These are phyloP conservation scores for Thymus mandschuricus DNA, from an alignment of 257 asterid genomes.

Conservation along the genomic window DNA sequence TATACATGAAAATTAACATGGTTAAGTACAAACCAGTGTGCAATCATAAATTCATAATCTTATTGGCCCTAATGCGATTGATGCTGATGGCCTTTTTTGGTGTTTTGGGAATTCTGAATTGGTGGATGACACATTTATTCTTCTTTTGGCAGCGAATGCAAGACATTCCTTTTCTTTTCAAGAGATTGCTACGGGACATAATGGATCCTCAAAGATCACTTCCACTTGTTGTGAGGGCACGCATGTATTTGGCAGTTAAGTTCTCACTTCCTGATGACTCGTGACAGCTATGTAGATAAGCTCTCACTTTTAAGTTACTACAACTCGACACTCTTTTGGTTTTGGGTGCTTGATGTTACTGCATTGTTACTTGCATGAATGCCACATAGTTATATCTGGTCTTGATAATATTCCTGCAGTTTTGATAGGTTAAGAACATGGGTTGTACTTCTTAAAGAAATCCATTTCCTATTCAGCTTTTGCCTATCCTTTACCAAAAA, in stretches of 20 bases:
- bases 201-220: slow-evolving; percentile 88
- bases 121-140: slow-evolving; percentile 27
- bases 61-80: slow-evolving; percentile 2
- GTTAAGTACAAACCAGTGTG: slow-evolving; percentile 12
- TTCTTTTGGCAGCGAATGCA: slow-evolving; percentile 75
- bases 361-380: background rate
- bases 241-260: slow-evolving; percentile 95
- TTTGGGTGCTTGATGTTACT: background rate
- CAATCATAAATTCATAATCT: background rate
- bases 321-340: background rate
- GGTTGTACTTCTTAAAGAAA: background rate
- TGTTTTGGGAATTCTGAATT: slow-evolving; percentile 21
- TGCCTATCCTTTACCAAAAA: slow-evolving; percentile 1
- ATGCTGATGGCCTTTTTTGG: background rate
- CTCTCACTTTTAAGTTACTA: slow-evolving; percentile 15
- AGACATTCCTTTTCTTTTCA: slow-evolving; percentile 95
- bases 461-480: slow-evolving; percentile 2
- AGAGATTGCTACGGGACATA: slow-evolving; percentile 79
- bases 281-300: slow-evolving; percentile 10
- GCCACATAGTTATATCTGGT: background rate
- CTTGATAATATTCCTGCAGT: background rate
- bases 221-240: slow-evolving; percentile 76
- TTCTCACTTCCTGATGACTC: slow-evolving; percentile 33
- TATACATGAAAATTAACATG: slow-evolving; percentile 17
- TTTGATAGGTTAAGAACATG: background rate